Conservation (phyloP, 495 filamentous ascomycete genomes). For the Delitschia confertaspora region DNA sequence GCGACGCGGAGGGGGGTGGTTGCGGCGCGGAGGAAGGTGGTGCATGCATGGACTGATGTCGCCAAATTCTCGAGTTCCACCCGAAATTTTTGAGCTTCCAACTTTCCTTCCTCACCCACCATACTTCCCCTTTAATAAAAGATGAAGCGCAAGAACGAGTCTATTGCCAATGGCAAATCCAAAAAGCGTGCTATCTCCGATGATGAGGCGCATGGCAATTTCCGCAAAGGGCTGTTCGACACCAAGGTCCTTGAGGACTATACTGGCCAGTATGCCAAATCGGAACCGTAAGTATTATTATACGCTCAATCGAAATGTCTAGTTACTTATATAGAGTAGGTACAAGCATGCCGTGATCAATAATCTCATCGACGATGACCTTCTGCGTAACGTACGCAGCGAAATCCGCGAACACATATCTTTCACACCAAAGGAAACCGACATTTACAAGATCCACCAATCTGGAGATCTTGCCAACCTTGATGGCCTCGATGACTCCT, state of each 20-base stretch:
- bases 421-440: constrained; percentile 97
- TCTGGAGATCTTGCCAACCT: constrained; percentile 96
- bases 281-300: constrained; percentile 18
- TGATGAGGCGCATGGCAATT: constrained; percentile 42
- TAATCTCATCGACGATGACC: constrained; percentile 61
- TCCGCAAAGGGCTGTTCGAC: constrained; percentile 46
- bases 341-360: constrained; percentile 91
- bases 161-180: constrained; percentile 37
- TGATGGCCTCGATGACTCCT: constrained; percentile 77
- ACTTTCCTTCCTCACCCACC: constrained; percentile 4
- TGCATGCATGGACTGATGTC: too few species aligned
- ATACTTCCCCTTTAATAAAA: not conserved
- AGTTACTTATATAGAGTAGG: constrained; percentile 25
- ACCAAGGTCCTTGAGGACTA: constrained; percentile 18
- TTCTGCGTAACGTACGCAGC: constrained; percentile 76
- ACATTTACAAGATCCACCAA: constrained; percentile 99
- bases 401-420: constrained; percentile 83
- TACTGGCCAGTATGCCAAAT: constrained; percentile 22
- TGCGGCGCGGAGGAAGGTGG: constrained; percentile 1
- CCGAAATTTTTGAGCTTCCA: constrained; percentile 16
- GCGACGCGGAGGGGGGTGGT: not conserved
- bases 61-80: not conserved
- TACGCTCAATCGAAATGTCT: not conserved
- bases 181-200: constrained; percentile 48
- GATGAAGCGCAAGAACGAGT: constrained; percentile 52